Evolutionary conservation across 176 grass and related monocot genomes (phyloP).

Genomic region (Juncus inflexus): DNA sequence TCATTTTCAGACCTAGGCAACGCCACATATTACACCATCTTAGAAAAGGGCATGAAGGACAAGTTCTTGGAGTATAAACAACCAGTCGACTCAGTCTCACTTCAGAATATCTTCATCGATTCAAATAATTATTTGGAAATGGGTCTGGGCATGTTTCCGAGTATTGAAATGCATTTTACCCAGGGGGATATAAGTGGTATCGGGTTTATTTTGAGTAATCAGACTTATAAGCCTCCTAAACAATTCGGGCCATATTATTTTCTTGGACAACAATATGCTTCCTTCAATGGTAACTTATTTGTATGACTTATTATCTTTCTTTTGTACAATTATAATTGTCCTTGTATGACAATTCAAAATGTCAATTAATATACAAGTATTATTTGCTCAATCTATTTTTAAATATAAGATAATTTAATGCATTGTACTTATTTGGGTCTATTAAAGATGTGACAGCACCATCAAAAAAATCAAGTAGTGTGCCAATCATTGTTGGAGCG

Average conservation of each 20-base stretch:
- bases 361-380: not conserved
- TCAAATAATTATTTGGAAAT: slow-evolving; percentile 43
- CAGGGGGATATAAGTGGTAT: slow-evolving; percentile 35
- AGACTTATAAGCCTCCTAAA: slow-evolving; percentile 44
- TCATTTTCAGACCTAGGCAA: slow-evolving; percentile 70
- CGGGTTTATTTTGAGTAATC: slow-evolving; percentile 65
- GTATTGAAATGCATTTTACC: slow-evolving; percentile 32
- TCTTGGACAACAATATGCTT: slow-evolving; percentile 35
- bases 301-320: not conserved
- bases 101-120: slow-evolving; percentile 41
- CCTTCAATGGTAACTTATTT: slow-evolving; percentile 41
- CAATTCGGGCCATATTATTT: slow-evolving; percentile 65
- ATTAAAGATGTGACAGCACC: not conserved
- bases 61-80: slow-evolving; percentile 3
- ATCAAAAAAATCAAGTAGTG: slow-evolving; percentile 25
- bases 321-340: not conserved
- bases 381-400: not conserved
- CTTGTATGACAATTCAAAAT: not conserved
- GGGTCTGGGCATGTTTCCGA: slow-evolving; percentile 46
- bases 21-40: slow-evolving; percentile 25
- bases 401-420: not conserved
- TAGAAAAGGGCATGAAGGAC: slow-evolving; percentile 35
- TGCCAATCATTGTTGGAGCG: slow-evolving; percentile 48
- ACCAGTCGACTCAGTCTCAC: slow-evolving; percentile 46
- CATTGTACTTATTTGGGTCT: not conserved